Conservation (phyloP, 768 basidiomycete species). For the Atractiella rhizophila region DNA sequence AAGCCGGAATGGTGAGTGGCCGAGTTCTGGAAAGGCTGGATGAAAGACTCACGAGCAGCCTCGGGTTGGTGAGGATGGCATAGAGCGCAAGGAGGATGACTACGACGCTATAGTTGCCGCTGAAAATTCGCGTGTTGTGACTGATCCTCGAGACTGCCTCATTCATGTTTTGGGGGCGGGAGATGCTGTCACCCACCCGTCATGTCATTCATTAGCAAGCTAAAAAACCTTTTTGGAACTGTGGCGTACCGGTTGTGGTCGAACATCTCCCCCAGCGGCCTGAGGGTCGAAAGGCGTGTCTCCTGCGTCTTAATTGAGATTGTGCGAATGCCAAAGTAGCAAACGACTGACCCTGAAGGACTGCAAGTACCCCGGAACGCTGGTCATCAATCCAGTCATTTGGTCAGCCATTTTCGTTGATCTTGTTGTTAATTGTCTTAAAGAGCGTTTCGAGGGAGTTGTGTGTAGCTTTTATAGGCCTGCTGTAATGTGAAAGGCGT, state of each 20-base stretch:
- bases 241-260: not conserved
- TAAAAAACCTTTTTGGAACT: not conserved
- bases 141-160: conserved; percentile 34
- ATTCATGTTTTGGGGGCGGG: conserved; percentile 26
- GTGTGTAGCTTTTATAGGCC: no score
- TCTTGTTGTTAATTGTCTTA: no score
- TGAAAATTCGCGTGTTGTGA: conserved; percentile 13
- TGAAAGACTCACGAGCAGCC: not conserved
- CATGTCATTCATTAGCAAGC: not conserved
- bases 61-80: conserved; percentile 23
- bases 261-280: not conserved
- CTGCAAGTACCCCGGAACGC: not conserved
- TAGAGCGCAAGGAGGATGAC: conserved; percentile 52
- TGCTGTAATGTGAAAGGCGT: no score
- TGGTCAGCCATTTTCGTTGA: no score
- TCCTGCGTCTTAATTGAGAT: not conserved
- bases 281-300: not conserved
- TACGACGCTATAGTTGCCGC: conserved; percentile 30
- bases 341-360: not conserved
- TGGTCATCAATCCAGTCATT: not conserved
- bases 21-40: not conserved
- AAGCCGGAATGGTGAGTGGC: conserved; percentile 31
- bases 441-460: no score
- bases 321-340: not conserved
- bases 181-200: conserved; percentile 6